phyloP scores from a whole-genome alignment of 768 basidiomycete genomes.

The Phanerodontia chrysosporium region DNA sequence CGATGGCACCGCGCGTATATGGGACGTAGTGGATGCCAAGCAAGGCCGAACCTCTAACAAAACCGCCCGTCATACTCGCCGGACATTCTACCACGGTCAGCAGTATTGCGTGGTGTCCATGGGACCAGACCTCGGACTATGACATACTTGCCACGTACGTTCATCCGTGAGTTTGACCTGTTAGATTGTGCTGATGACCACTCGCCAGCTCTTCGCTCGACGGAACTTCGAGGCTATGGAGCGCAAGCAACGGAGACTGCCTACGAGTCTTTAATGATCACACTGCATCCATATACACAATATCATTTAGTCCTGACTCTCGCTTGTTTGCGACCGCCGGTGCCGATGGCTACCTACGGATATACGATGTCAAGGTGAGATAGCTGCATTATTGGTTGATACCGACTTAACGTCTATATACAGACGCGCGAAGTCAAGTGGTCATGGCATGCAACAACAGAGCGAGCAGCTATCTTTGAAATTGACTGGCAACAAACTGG shows the following conservation, averaged over 20 bases:
- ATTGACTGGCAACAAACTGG: slow-evolving; percentile 66
- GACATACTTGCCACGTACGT: slow-evolving; percentile 72
- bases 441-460: slow-evolving; percentile 58
- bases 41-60: slow-evolving; percentile 29
- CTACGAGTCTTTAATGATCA: slow-evolving; percentile 69
- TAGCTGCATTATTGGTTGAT: not conserved
- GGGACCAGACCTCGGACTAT: slow-evolving; percentile 40
- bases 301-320: slow-evolving; percentile 75
- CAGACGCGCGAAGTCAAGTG: slow-evolving; percentile 46
- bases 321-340: slow-evolving; percentile 71
- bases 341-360: slow-evolving; percentile 70
- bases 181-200: not conserved
- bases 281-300: slow-evolving; percentile 63
- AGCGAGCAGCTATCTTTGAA: slow-evolving; percentile 68
- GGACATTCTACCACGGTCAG: slow-evolving; percentile 69
- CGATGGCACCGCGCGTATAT: slow-evolving; percentile 73
- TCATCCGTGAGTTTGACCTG: not conserved
- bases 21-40: slow-evolving; percentile 53
- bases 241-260: slow-evolving; percentile 73
- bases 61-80: slow-evolving; percentile 37
- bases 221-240: slow-evolving; percentile 77
- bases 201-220: slow-evolving; percentile 71
- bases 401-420: not conserved
- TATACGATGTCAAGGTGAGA: slow-evolving; percentile 67
- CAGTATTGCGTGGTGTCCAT: slow-evolving; percentile 66